Percentiles rank a stretch among this genome's conserved stretches.
Conservation (phyloP, 73 alveolate genomes). For the Paramecium sonneborni region DNA sequence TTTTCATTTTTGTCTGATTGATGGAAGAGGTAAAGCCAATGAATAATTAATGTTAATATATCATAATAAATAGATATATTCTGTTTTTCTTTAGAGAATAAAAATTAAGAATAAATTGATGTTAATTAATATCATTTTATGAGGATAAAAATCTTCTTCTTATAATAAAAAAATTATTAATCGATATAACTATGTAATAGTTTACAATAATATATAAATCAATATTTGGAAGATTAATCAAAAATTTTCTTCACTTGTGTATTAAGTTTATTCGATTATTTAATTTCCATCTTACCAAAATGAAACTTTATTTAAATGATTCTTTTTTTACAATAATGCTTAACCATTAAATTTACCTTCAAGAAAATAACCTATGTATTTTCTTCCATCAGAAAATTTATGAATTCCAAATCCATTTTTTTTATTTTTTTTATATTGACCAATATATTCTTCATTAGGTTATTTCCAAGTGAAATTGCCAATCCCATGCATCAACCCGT, state of each 20-base stretch:
- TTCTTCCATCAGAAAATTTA: neutral
- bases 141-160: too few species aligned
- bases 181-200: too few species aligned
- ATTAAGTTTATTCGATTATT: neutral
- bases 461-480: slow-evolving; percentile 68
- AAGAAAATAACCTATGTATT: neutral
- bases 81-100: too few species aligned
- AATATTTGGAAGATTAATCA: neutral
- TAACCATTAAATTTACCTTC: neutral
- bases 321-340: neutral
- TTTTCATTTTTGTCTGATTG: too few species aligned
- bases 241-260: neutral
- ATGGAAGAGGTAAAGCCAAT: too few species aligned
- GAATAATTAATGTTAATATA: too few species aligned
- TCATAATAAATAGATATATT: too few species aligned
- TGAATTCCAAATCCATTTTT: neutral
- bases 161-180: too few species aligned
- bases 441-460: neutral
- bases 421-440: neutral
- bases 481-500: slow-evolving; percentile 59
- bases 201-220: neutral
- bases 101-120: too few species aligned
- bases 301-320: neutral
- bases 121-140: too few species aligned
- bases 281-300: neutral